Base-by-base conservation (phyloP, 805 yeast genomes). In the Kluyveromyces starmeri region DNA sequence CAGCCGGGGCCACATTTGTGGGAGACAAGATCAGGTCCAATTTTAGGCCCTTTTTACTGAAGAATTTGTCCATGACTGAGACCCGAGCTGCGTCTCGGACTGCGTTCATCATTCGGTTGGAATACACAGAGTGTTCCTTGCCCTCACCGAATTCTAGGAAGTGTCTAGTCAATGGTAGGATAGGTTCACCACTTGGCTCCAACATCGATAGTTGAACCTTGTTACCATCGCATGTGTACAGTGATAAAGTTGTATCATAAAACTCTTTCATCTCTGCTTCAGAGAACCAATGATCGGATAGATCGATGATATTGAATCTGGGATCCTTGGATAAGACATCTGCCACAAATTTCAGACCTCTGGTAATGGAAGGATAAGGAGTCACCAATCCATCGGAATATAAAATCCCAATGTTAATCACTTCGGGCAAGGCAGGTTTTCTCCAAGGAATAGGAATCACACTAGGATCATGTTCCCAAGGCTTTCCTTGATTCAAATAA, bases 191-290 rank as follows among this genome's bases (percentile, higher is more conserved):
- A 10, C 82, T 73, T 4, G 59, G 68, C 13, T 62, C 57, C 40
- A 82, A 53, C 47, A 72, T 52, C 30, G 63, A 65, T 33, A 67
- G 62, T 48, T 76, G 78, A 38, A 65, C 70, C 41, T 59, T 54
- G 51, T 79, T 81, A 32, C 89, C 89, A 55, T 83, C 94, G 44
- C 75, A 68, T 9, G 65, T 62, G 56, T 78, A 83, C 58, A 78
- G 40, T 2, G 45, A 53, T 7, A 45, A 28, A 26, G 39, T 48
- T 12, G 43, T 33, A 17, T 35, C 39, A 34, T 44, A 41, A 16
- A 48, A 44, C 10, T 42, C 44, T 13, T 38, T 26, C 55, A 50
- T 50, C 13, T 48, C 45, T 20, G 41, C 39, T 25, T 47, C 49
- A 15, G 44, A 28, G 34, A 40, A 46, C 55, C 55, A 50, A 16